These are phyloP conservation scores for Gossypium bickii DNA, from an alignment of 345 rosid species.

Conservation along the genomic window DNA sequence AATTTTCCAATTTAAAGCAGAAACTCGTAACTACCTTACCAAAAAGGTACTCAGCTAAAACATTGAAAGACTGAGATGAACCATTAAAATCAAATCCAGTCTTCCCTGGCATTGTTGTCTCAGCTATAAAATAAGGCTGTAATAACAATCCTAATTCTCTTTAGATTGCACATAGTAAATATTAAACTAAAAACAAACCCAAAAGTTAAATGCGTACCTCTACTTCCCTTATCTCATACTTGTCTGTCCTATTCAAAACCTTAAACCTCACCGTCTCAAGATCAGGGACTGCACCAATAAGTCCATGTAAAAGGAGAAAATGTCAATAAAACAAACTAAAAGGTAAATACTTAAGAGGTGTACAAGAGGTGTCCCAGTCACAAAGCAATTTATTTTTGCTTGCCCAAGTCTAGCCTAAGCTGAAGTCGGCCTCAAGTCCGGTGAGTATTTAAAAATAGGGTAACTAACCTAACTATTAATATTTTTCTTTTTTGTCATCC, in stretches of 20 bases:
- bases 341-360: neutral
- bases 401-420: too few species aligned
- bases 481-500: too few species aligned
- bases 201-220: slow-evolving; percentile 45
- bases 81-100: slow-evolving; percentile 73
- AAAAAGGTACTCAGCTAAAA: slow-evolving; percentile 84
- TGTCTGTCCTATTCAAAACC: slow-evolving; percentile 50
- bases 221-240: slow-evolving; percentile 77
- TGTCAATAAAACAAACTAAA: neutral
- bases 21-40: slow-evolving; percentile 72
- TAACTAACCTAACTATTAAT: too few species aligned
- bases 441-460: too few species aligned
- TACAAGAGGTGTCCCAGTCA: neutral
- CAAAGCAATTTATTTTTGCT: too few species aligned
- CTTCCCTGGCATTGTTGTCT: slow-evolving; percentile 74
- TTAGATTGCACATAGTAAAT: slow-evolving; percentile 1
- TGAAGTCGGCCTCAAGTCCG: too few species aligned
- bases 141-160: slow-evolving; percentile 12
- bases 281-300: slow-evolving; percentile 57
- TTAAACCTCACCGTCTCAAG: slow-evolving; percentile 66
- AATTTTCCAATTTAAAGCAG: neutral
- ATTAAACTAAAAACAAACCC: slow-evolving; percentile 11
- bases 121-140: slow-evolving; percentile 80
- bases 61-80: slow-evolving; percentile 72
- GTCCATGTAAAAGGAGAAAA: neutral